phyloP scores from a whole-genome alignment of 2,329 filamentous ascomycete species.

The Orbilia ellipsospora region DNA sequence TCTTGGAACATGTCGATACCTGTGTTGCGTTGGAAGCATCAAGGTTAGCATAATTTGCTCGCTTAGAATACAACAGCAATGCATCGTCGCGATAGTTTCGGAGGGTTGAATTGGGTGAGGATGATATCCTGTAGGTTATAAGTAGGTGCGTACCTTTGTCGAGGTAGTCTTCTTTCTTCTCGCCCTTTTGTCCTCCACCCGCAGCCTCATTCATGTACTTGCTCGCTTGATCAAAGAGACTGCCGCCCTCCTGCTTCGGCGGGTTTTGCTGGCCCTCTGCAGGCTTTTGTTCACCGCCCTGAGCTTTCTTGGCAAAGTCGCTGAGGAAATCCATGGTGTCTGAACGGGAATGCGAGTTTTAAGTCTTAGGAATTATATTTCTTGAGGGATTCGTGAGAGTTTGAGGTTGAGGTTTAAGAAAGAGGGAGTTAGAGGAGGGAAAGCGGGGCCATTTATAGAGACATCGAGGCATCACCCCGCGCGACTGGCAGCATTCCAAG shows the following conservation, averaged over 20 bases:
- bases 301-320: slow-evolving; percentile 62
- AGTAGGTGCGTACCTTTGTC: slow-evolving; percentile 74
- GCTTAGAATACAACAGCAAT: too few relatives aligned
- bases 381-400: not conserved
- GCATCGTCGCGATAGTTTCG: too few relatives aligned
- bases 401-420: not conserved
- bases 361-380: not conserved
- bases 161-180: slow-evolving; percentile 84
- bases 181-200: slow-evolving; percentile 77
- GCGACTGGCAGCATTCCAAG: not conserved
- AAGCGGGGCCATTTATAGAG: slow-evolving; percentile 47
- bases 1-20: slow-evolving; percentile 83
- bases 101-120: not conserved
- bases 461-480: not conserved
- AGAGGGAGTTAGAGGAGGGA: not conserved
- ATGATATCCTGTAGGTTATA: not conserved
- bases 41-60: not conserved
- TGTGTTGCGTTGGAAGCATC: slow-evolving; percentile 61
- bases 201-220: slow-evolving; percentile 72
- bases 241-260: slow-evolving; percentile 61
- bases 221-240: slow-evolving; percentile 60
- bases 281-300: slow-evolving; percentile 45
- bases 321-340: slow-evolving; percentile 69
- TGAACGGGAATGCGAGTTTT: not conserved
- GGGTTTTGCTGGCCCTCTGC: not conserved